Evolutionary conservation across 176 grass and related monocot genomes (phyloP), one percentile per base, ranked within the genome.

Genomic region (Ananas comosus): DNA sequence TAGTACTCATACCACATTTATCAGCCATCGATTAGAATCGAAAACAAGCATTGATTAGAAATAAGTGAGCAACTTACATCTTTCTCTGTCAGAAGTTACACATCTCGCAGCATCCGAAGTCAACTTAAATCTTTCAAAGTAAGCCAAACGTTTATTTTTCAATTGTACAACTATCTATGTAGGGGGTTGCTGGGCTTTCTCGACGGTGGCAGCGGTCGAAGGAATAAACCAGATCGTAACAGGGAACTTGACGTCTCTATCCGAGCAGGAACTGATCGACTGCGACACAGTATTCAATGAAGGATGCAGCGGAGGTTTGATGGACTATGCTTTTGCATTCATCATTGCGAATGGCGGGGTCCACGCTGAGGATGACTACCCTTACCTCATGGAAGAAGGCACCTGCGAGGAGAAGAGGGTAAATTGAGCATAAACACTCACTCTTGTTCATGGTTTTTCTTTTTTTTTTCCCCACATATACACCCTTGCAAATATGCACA

Each of bases 161-260:
- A 78, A 28, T 10, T 23, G 29, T 1, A 64, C 25, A 24, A 22
- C 3, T 68, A 74, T 74, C 42, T 54, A 17, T 71, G 59, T 66
- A 96, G 91, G 91, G 28, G 83, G 91, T 74, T 96, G 91, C 71
- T 96, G 91, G 91, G 88, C 91, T 2, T 96, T 96, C 74, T 88
- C 91, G 12, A 80, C 91, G 0, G 91, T 96, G 48, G 88, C 91
- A 29, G 82, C 91, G 7, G 85, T 96, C 5, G 91, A 96, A 51
- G 88, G 88, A 5, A 88, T 96, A 73, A 96, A 91, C 85, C 76
- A 91, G 68, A 96, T 96, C 11, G 65, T 68, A 24, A 88, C 85
- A 4, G 85, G 91, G 67, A 91, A 88, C 67, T 24, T 91, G 74
- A 78, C 84, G 4, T 84, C 91, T 6, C 72, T 91, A 17, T 96